Conservation (phyloP, 192 early-diverging fungal genomes). For the Umbelopsis isabellina region DNA sequence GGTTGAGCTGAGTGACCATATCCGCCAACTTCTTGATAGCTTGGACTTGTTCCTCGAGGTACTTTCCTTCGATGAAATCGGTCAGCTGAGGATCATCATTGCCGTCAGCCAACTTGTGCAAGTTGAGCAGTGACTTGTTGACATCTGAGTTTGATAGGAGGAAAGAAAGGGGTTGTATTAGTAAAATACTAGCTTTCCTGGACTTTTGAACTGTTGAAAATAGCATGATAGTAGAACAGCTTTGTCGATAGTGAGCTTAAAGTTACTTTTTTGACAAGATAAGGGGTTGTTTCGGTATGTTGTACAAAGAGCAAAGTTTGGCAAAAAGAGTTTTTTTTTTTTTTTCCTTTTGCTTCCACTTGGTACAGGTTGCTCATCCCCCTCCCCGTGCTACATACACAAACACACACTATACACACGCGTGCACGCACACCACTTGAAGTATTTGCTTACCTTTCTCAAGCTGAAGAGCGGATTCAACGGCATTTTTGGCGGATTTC, state of each 20-base stretch:
- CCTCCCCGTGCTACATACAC: too few species aligned
- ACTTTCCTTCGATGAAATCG: constrained; percentile 55
- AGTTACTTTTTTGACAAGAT: too few species aligned
- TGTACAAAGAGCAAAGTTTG: neutral
- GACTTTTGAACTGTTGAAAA: too few species aligned
- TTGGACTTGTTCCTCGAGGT: constrained; percentile 56
- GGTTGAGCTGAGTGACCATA: constrained; percentile 58
- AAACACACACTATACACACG: too few species aligned
- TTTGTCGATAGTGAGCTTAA: too few species aligned
- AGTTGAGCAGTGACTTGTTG: constrained; percentile 59
- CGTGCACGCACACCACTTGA: neutral
- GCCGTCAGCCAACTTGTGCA: constrained; percentile 55
- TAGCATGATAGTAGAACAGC: too few species aligned
- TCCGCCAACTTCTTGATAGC: constrained; percentile 59
- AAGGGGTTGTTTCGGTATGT: too few species aligned
- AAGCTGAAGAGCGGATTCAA: constrained; percentile 58
- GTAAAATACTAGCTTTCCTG: too few species aligned
- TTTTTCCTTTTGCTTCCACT: too few species aligned
- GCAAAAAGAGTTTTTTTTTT: too few species aligned
- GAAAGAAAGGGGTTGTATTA: neutral
- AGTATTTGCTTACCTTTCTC: constrained; percentile 48
- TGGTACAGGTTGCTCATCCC: too few species aligned
- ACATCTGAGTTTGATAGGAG: constrained; percentile 49
- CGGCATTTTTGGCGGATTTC: constrained; percentile 59
- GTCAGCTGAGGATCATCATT: constrained; percentile 59